Percentiles rank a stretch among this genome's conserved stretches.
Evolutionary conservation across 768 basidiomycete genomes (phyloP).

Genomic region (Naganishia onofrii): DNA sequence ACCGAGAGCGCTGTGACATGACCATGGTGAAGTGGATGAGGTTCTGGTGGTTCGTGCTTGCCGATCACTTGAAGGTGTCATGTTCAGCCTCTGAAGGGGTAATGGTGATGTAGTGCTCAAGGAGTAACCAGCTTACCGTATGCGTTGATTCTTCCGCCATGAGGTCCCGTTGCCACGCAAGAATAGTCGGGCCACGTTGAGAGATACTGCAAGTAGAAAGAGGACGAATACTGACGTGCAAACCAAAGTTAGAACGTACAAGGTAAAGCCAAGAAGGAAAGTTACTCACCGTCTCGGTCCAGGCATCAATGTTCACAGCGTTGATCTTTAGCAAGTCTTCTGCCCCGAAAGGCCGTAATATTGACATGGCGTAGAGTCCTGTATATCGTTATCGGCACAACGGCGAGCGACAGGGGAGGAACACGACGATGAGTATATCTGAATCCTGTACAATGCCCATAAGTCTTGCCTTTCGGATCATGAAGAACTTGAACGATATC

Average conservation of each 20-base stretch:
- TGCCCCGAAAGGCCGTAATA: slow-evolving; percentile 79
- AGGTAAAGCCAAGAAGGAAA: slow-evolving; percentile 38
- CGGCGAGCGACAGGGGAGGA: background rate
- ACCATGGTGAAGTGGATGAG: slow-evolving; percentile 56
- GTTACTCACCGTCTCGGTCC: slow-evolving; percentile 87
- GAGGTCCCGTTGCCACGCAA: slow-evolving; percentile 74
- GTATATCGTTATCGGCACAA: no score
- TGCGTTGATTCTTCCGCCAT: slow-evolving; percentile 75
- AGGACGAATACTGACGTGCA: slow-evolving; percentile 68
- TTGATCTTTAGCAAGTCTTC: slow-evolving; percentile 91
- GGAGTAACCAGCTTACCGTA: slow-evolving; percentile 65
- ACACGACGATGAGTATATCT: background rate
- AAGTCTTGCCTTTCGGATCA: background rate
- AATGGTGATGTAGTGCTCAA: background rate
- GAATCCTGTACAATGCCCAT: background rate
- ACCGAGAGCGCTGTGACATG: slow-evolving; percentile 95
- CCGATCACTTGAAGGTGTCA: slow-evolving; percentile 67
- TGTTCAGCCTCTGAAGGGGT: slow-evolving; percentile 1
- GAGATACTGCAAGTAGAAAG: slow-evolving; percentile 84
- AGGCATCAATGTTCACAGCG: slow-evolving; percentile 88
- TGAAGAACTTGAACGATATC: background rate
- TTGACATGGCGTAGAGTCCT: no score
- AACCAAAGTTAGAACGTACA: slow-evolving; percentile 34
- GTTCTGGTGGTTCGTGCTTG: slow-evolving; percentile 61
- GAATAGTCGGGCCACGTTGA: slow-evolving; percentile 90